Base-by-base conservation (phyloP, 306 rosid genomes). In the Notholithocarpus densiflorus region DNA sequence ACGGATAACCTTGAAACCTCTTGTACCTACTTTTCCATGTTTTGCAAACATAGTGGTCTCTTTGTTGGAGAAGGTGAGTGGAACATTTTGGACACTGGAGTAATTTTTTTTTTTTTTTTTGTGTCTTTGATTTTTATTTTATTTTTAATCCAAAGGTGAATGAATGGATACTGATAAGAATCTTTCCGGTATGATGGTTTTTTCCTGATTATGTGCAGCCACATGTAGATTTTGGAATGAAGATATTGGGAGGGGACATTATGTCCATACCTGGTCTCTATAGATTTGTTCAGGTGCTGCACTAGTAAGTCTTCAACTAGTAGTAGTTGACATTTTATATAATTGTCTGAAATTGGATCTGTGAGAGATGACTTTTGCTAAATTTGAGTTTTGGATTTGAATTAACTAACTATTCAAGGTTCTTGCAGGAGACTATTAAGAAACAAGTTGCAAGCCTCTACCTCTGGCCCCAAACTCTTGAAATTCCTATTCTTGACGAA, bases 1-100 rank as follows among this genome's bases (percentile, higher is more conserved):
- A 0, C 88, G 98, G 80, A 57, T 92, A 73, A 73, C 90, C 83
- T 79, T 94, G 80, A 92, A 90, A 82, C 98, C 98, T 84, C 87
- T 94, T 40, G 97, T 92, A 59, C 92, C 98, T n/a, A 85, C 92
- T n/a, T 83, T 94, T 81, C 98, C 98, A 5, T 94, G 98, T 83
- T 94, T 94, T 60, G 89, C 92, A 43, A 92, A 84, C 82, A 84
- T 89, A 77, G 82, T 84, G 23, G 85, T 89, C 9, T 94, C 95
- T 34, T 92, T 94, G 90, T 79, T 94, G 94, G 97, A 94, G 79
- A 92, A 91, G 92, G 98, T 92, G 83, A 62, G 84, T 68, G 64
- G 72, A 71, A 53, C 74, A 68, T 24, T 15, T 5, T 61, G 68
- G 23, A 18, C 6, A 19, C 23, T 78, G 6, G 40, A 34, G 40